A percentile compares a stretch with the other conserved stretches of the same genome.
These are phyloP conservation scores for Rhododendron vialii DNA, from an alignment of 148 eudicot species.

Conservation along the genomic window DNA sequence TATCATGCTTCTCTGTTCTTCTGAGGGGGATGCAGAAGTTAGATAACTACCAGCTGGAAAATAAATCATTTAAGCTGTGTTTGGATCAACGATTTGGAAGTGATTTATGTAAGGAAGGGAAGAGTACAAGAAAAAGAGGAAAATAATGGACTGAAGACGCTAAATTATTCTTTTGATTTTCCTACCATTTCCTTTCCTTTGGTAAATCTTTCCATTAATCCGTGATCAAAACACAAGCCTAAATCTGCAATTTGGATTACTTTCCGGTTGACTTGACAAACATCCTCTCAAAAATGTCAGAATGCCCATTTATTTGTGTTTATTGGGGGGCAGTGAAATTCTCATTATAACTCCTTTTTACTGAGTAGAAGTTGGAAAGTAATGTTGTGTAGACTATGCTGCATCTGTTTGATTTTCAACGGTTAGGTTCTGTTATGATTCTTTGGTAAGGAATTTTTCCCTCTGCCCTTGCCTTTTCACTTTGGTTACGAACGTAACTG, in stretches of 20 bases:
- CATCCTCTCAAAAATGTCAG: not conserved
- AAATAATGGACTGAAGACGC: not conserved
- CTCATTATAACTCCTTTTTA: no score
- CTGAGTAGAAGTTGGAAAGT: not conserved
- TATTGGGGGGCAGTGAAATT: no score
- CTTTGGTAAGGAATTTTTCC: not conserved
- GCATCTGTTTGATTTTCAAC: not conserved
- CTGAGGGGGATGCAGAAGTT: not conserved
- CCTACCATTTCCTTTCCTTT: not conserved
- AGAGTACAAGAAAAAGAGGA: not conserved
- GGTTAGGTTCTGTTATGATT: not conserved
- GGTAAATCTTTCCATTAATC: not conserved
- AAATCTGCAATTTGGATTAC: not conserved
- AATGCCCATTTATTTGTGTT: not conserved
- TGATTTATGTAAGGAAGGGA: not conserved
- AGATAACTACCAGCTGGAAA: not conserved
- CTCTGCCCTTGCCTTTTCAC: not conserved
- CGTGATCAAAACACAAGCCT: not conserved
- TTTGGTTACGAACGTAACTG: not conserved
- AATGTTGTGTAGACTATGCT: not conserved
- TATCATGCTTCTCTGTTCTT: not conserved
- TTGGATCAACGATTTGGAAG: not conserved
- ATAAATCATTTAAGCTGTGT: not conserved
- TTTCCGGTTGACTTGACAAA: not conserved
- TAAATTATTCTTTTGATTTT: not conserved